Evolutionary conservation across 306 rosid species (phyloP), one percentile per base, ranked within the genome.

Genomic region (Canavalia gladiata): DNA sequence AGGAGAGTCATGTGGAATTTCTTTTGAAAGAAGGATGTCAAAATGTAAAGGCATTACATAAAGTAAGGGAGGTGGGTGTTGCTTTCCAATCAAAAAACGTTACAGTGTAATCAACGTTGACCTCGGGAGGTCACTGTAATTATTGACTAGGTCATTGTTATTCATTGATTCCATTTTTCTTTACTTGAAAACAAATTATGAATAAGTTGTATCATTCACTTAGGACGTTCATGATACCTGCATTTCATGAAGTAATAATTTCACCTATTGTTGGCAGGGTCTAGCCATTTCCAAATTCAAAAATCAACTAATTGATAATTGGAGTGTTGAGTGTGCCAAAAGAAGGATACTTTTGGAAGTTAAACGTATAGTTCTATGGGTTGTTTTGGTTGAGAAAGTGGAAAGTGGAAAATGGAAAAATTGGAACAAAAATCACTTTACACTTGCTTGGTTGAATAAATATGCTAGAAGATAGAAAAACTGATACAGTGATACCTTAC

Each of bases 201-300:
- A 47, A 58, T 60, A 11, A 18, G 6, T 7, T 46, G 68, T 42
- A 18, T 58, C 52, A 57, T 52, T 18, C 12, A 41, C 74, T 12
- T 47, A 41, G 68, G 31, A 63, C 41, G 37, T 71, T 37, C 25
- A 76, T 46, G 65, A 63, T 63, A n/a, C 25, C 13, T 70, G 64
- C 74, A 70, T 45, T 77, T 71, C 50, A 30, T 41, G 41, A 62
- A 69, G 33, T 39, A 59, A 29, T 60, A 18, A 66, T 81, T 65
- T 68, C 58, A 39, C 67, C 30, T 39, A 34, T 57, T 66, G 25
- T 25, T 7, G 34, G 51, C 25, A 2, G 41, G 77, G 33, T 39
- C 57, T 6, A 8, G 43, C 13, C 35, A 35, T 67, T 67, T 67
- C 64, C 57, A 47, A 45, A 68, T 51, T 67, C 0, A 31, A 55